phyloP scores from a whole-genome alignment of 805 yeast genomes.

The Soucietia sequanensis region DNA sequence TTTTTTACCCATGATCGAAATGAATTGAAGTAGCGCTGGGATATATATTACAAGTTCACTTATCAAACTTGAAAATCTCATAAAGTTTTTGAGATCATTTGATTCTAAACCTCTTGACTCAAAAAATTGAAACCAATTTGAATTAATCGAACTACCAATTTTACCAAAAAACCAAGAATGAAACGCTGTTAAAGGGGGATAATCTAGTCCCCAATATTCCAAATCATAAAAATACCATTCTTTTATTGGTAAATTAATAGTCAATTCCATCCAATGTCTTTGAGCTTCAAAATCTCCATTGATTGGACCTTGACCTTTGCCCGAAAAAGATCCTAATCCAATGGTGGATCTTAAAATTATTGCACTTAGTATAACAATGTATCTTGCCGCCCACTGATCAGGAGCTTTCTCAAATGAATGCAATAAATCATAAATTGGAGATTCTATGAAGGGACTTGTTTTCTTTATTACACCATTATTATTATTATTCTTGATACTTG shows the following conservation, averaged over 20 bases:
- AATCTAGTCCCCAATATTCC: constrained; percentile 94
- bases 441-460: constrained; percentile 18
- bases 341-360: constrained; percentile 78
- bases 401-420: constrained; percentile 76
- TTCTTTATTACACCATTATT: neutral
- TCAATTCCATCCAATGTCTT: constrained; percentile 96
- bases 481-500: neutral
- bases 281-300: constrained; percentile 98
- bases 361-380: constrained; percentile 70
- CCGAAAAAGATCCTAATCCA: constrained; percentile 88
- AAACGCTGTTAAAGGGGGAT: constrained; percentile 95
- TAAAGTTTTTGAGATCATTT: constrained; percentile 67
- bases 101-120: constrained; percentile 75
- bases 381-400: constrained; percentile 88
- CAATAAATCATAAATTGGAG: constrained; percentile 79
- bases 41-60: constrained; percentile 75
- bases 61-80: constrained; percentile 76
- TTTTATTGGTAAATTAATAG: constrained; percentile 66
- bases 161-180: constrained; percentile 82
- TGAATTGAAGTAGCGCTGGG: constrained; percentile 75
- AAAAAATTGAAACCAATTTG: constrained; percentile 74
- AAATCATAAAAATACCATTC: constrained; percentile 90
- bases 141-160: constrained; percentile 62
- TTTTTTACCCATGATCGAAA: constrained; percentile 67
- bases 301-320: constrained; percentile 68